phyloP scores from a whole-genome alignment of 179 eudicot species.

The Heliamphora ciliata region DNA sequence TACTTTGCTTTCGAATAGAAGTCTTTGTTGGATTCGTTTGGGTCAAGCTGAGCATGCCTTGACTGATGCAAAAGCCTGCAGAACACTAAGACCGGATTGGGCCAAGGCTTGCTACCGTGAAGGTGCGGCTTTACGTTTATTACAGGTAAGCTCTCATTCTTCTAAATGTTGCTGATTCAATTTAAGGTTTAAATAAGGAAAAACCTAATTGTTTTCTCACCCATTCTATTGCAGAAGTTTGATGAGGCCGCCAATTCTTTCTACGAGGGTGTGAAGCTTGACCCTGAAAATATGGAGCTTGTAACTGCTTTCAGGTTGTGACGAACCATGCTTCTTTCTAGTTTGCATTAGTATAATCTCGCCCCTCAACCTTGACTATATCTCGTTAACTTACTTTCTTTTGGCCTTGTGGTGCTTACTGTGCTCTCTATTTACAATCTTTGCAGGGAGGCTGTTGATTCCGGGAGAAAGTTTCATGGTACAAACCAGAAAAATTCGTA shows the following conservation, averaged over 20 bases:
- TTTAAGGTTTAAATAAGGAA: background rate
- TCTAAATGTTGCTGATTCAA: background rate
- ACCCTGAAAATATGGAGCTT: slow-evolving; percentile 87
- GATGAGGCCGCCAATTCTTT: slow-evolving; percentile 96
- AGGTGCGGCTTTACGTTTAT: slow-evolving; percentile 75
- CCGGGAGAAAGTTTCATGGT: slow-evolving; percentile 72
- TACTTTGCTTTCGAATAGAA: slow-evolving; percentile 76
- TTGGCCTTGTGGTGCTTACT: too few species aligned
- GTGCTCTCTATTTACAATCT: background rate
- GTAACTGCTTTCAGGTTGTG: slow-evolving; percentile 77
- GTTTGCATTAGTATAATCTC: background rate
- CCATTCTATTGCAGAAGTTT: slow-evolving; percentile 49
- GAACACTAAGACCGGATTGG: slow-evolving; percentile 79
- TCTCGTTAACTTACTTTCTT: background rate
- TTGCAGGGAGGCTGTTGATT: slow-evolving; percentile 92
- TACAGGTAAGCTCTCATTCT: slow-evolving; percentile 44
- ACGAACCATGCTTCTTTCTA: background rate
- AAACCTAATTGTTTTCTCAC: background rate
- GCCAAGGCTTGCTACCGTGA: slow-evolving; percentile 90
- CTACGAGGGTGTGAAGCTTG: slow-evolving; percentile 82
- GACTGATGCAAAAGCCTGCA: slow-evolving; percentile 67
- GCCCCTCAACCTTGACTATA: too few species aligned
- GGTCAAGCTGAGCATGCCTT: slow-evolving; percentile 89
- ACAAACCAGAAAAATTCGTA: slow-evolving; percentile 31
- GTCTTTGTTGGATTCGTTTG: slow-evolving; percentile 82